Evolutionary conservation across 352 stramenopile genomes (phyloP).

Genomic region (Phytophthora aleatoria): DNA sequence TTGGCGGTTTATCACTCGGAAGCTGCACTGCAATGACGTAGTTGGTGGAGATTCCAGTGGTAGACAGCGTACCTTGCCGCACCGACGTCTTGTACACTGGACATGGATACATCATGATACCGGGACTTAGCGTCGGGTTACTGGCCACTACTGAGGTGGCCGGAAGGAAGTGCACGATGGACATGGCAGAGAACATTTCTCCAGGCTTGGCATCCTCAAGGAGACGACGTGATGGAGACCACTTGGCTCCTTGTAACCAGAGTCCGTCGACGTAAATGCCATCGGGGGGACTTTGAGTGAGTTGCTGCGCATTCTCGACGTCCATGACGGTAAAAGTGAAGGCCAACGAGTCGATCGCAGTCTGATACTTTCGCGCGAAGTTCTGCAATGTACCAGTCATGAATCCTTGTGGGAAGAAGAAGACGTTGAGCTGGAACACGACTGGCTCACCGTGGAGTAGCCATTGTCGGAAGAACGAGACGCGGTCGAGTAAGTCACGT

Average conservation of each 20-base stretch:
- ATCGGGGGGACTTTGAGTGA: slow-evolving; percentile 77
- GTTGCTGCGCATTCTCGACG: slow-evolving; percentile 54
- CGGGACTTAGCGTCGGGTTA: slow-evolving; percentile 36
- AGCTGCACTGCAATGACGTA: slow-evolving; percentile 94
- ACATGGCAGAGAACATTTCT: slow-evolving; percentile 93
- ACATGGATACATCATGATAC: slow-evolving; percentile 80
- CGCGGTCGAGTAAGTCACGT: slow-evolving; percentile 86
- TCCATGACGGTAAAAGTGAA: slow-evolving; percentile 92
- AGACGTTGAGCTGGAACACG: slow-evolving; percentile 92
- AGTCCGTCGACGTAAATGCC: slow-evolving; percentile 94
- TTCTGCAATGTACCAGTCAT: slow-evolving; percentile 96
- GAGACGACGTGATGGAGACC: slow-evolving; percentile 63
- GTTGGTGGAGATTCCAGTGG: slow-evolving; percentile 94
- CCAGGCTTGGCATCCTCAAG: slow-evolving; percentile 88
- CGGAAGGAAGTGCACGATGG: slow-evolving; percentile 91
- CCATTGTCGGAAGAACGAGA: slow-evolving; percentile 94
- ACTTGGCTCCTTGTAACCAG: slow-evolving; percentile 89
- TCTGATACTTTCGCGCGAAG: slow-evolving; percentile 94
- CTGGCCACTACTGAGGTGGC: slow-evolving; percentile 41
- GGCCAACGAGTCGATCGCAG: slow-evolving; percentile 93
- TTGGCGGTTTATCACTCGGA: slow-evolving; percentile 75
- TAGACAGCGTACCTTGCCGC: slow-evolving; percentile 90
- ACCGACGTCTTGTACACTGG: slow-evolving; percentile 96
- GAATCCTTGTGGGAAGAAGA: slow-evolving; percentile 97
- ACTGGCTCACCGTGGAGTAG: slow-evolving; percentile 90